phyloP scores from a whole-genome alignment of 2,329 filamentous ascomycete species.

The Ophiostoma sp. region DNA sequence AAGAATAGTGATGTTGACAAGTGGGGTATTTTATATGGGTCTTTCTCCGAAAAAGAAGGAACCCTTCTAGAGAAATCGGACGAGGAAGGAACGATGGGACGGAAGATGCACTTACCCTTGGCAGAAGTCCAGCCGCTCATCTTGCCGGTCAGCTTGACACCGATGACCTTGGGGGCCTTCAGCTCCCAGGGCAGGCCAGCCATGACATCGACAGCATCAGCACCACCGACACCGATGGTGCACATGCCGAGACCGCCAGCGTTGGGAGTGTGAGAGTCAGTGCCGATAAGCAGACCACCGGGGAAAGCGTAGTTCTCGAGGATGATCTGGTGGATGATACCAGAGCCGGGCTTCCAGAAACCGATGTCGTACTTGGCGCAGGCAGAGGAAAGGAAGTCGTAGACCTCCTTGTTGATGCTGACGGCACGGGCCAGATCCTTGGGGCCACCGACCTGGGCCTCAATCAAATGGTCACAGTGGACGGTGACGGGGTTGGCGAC shows the following conservation, averaged over 20 bases:
- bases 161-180: conserved; percentile 95
- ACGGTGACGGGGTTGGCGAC: conserved; percentile 94
- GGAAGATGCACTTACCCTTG: conserved; percentile 59
- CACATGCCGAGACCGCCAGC: conserved; percentile 92
- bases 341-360: conserved; percentile 98
- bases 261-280: conserved; percentile 93
- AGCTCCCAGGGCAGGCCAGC: conserved; percentile 95
- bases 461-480: conserved; percentile 98
- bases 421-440: conserved; percentile 91
- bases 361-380: conserved; percentile 99
- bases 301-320: conserved; percentile 99
- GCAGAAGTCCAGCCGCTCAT: conserved; percentile 87
- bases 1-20: not conserved
- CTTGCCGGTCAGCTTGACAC: conserved; percentile 87
- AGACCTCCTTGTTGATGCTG: conserved; percentile 97
- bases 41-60: not conserved
- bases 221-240: conserved; percentile 91
- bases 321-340: conserved; percentile 98
- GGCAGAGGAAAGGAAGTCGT: conserved; percentile 88
- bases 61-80: not conserved
- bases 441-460: conserved; percentile 85
- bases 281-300: conserved; percentile 94
- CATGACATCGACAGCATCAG: conserved; percentile 98
- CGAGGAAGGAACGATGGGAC: not conserved
- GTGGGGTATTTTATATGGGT: not conserved